Base-by-base conservation (phyloP, 2,329 filamentous ascomycete species). In the Aspergillus sergii region DNA sequence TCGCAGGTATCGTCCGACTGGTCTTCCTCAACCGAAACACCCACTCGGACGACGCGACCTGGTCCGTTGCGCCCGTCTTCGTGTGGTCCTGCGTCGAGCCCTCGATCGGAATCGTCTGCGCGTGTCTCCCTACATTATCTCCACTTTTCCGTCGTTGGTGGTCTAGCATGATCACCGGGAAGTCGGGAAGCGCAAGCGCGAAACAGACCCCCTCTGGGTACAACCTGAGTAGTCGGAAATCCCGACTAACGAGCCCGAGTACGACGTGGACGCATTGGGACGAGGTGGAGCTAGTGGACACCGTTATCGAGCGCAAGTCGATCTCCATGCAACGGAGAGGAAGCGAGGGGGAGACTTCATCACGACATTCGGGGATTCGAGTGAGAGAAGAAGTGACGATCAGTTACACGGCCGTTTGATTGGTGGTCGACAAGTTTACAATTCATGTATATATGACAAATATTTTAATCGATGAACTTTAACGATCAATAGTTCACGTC, bases 81-180 rank as follows among this genome's bases (percentile, higher is more conserved):
- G 36, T 59, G 30, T 59, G 57, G 57, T 59, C 57, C 1, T 51
- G 57, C 30, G 57, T 59, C 19, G 57, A 59, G n/a, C 57, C 57
- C 14, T 59, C 36, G 5, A 48, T 59, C 7, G 57, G 57, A 0
- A 59, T 59, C 11, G 48, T 59, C 45, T 59, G 57, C 16, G 57
- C 57, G 1, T 59, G 57, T 32, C 43, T 59, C n/a, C 57, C 57
- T 16, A 59, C 45, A 1, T 23, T 59, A 14, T 23, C 30, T 2
- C 57, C 46, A 3, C 23, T 59, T 12, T 51, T 59, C 57, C 57
- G 57, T 4, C 57, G 57, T 10, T 58, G 57, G 43, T 58, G 57
- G 57, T 39, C 57, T 1, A 48, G 8, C 23, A 26, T 48, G 2
- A 23, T 26, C 21, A 23, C n/a, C 12, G 43, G 43, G 12, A 23